Evolutionary conservation across 23 red algal genomes (phyloP).

Genomic region (Gracilariopsis chorda): DNA sequence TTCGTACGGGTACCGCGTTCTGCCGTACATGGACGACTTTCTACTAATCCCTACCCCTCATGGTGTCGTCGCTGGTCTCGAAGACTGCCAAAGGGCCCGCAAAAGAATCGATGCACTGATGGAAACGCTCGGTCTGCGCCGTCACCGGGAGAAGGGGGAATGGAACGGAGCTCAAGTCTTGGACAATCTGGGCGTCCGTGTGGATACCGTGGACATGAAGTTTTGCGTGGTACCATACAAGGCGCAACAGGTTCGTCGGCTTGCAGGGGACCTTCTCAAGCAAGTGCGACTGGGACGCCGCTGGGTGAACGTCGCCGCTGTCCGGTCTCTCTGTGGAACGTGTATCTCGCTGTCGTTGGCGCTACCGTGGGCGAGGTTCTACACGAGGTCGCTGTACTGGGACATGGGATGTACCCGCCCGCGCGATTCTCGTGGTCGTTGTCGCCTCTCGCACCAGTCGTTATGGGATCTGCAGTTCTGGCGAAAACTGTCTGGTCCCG

Average conservation of each 20-base stretch:
- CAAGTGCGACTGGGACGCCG: not conserved
- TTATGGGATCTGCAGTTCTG: too few relatives aligned
- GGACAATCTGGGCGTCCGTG: not conserved
- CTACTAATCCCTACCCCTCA: not conserved
- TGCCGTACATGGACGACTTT: constrained; percentile 25
- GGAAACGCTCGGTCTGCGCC: not conserved
- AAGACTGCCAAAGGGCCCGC: not conserved
- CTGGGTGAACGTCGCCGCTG: not conserved
- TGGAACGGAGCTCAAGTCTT: not conserved
- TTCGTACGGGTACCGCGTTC: not conserved
- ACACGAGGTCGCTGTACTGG: too few relatives aligned
- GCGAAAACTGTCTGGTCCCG: too few relatives aligned
- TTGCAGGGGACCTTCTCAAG: not conserved
- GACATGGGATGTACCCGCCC: too few relatives aligned
- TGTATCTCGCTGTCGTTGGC: constrained; percentile 2
- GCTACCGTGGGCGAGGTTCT: constrained; percentile 4
- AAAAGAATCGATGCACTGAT: not conserved
- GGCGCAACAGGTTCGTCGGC: not conserved
- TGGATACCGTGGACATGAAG: not conserved
- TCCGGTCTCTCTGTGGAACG: not conserved
- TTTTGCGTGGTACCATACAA: not conserved
- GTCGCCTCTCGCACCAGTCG: too few relatives aligned
- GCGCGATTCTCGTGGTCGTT: too few relatives aligned
- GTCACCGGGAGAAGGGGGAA: not conserved
- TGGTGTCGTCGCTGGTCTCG: not conserved